Base-by-base conservation (phyloP, 108 stramenopile species). In the Mayamaea pseudoterrestris region DNA sequence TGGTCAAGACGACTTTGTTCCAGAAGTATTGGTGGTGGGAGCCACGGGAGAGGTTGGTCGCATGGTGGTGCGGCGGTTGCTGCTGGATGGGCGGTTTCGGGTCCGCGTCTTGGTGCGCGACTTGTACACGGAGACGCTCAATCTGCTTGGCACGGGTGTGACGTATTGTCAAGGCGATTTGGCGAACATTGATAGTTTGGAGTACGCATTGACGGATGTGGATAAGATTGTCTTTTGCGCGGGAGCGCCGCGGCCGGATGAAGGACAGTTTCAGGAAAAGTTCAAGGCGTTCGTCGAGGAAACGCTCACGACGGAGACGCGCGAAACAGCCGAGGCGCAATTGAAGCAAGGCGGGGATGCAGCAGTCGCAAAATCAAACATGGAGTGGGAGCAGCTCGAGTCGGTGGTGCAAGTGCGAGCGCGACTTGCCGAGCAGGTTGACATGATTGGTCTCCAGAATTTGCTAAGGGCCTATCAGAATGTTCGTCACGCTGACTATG, bases 131-230 rank as follows among this genome's bases (percentile, higher is more conserved):
- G 47, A 58, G 27, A 92, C 93, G 3, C 47, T 94, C 36, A 83
- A 91, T 42, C 55, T 85, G 41, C 54, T 91, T 50, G 90, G 90
- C 1, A 88, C 88, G 0, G 88, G 88, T 30, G 93, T 91, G 0
- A 83, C 74, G 8, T 94, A 92, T 60, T 84, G 87, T 57, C 82
- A 90, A 51, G 93, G 93, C 3, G 90, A 92, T 57, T 63, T 94
- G 39, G 31, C 45, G 7, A 75, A 91, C 57, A 62, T 83, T 47
- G 81, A 85, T 50, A 86, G 83, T 63, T 65, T 93, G 39, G 89
- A 88, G 42, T 90, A 90, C 54, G 85, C 92, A 0, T 61, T 93
- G 26, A 89, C 89, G 16, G 92, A 90, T 60, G 80, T 90, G 0
- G 92, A 93, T 61, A 93, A 93, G 52, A 87, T 90, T 54, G 71